Evolutionary conservation across 371 early-diverging fungal species (phyloP).

Genomic region (Mortierella sp.): DNA sequence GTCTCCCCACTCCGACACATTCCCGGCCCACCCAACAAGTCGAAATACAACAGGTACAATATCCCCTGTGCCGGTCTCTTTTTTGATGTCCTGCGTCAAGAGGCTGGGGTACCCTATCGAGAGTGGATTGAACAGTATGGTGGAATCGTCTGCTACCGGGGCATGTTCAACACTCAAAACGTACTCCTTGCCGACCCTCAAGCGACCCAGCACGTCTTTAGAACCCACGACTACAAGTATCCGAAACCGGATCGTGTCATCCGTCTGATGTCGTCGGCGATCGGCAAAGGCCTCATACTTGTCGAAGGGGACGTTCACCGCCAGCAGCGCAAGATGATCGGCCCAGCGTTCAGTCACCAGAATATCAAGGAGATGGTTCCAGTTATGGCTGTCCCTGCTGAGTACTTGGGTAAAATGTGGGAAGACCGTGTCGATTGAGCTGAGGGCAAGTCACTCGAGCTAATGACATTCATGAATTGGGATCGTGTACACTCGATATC

Average conservation of each 20-base stretch:
- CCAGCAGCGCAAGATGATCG: conserved; percentile 76
- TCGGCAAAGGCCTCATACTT: conserved; percentile 71
- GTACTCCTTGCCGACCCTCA: conserved; percentile 66
- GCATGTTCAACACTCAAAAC: conserved; percentile 64
- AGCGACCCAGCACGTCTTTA: conserved; percentile 66
- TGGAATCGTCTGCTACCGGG: conserved; percentile 62
- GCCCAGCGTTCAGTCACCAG: conserved; percentile 72
- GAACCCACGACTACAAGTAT: conserved; percentile 64
- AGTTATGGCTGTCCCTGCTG: conserved; percentile 33
- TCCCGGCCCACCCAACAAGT: conserved; percentile 70
- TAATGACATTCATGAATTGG: conserved; percentile 33
- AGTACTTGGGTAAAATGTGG: conserved; percentile 35
- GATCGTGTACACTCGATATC: neutral
- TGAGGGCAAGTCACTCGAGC: conserved; percentile 14
- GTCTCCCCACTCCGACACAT: conserved; percentile 62
- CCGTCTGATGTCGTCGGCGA: conserved; percentile 52
- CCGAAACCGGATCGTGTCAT: conserved; percentile 56
- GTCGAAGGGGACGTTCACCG: conserved; percentile 72
- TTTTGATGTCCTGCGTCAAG: conserved; percentile 61
- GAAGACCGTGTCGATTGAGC: conserved; percentile 27
- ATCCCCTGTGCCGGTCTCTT: conserved; percentile 68
- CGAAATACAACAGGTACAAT: conserved; percentile 47
- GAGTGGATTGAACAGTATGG: conserved; percentile 71
- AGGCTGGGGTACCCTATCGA: conserved; percentile 64
- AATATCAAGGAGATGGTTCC: conserved; percentile 59